phyloP scores from a whole-genome alignment of 805 yeast genomes.

The Ogataea neopini region DNA sequence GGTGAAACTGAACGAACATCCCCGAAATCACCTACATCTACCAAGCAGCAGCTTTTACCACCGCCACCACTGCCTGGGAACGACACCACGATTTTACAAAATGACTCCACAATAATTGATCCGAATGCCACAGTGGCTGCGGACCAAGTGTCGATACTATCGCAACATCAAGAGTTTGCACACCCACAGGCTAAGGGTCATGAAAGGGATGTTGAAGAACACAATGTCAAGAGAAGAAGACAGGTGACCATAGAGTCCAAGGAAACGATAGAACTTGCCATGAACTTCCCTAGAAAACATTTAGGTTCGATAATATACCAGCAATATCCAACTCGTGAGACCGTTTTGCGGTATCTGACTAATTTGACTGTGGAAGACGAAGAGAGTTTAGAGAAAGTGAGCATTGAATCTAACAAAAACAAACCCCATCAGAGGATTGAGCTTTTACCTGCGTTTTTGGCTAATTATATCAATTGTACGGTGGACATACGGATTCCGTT shows the following conservation, averaged over 20 bases:
- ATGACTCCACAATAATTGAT: slow-evolving; percentile 30
- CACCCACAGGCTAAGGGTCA: no score
- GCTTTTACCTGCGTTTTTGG: slow-evolving; percentile 32
- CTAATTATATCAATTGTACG: slow-evolving; percentile 45
- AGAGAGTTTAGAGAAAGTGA: slow-evolving; percentile 11
- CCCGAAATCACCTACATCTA: background rate
- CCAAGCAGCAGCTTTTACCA: background rate
- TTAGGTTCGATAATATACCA: slow-evolving; percentile 61
- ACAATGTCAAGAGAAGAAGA: slow-evolving; percentile 6
- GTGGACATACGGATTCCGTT: slow-evolving; percentile 60
- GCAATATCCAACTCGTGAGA: slow-evolving; percentile 51
- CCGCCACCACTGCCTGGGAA: slow-evolving; percentile 15
- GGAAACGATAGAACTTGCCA: slow-evolving; percentile 42
- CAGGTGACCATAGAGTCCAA: slow-evolving; percentile 36
- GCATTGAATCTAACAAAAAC: no score
- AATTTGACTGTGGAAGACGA: slow-evolving; percentile 24
- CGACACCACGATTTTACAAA: slow-evolving; percentile 30
- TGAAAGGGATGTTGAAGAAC: background rate
- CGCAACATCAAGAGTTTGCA: slow-evolving; percentile 7
- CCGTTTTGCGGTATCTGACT: slow-evolving; percentile 27
- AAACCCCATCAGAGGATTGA: slow-evolving; percentile 35
- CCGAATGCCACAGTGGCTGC: slow-evolving; percentile 25
- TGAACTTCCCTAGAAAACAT: slow-evolving; percentile 44
- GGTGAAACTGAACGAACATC: background rate
- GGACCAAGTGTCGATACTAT: slow-evolving; percentile 13